Evolutionary conservation across 805 yeast species (phyloP).

Genomic region (Lipomyces sp.): DNA sequence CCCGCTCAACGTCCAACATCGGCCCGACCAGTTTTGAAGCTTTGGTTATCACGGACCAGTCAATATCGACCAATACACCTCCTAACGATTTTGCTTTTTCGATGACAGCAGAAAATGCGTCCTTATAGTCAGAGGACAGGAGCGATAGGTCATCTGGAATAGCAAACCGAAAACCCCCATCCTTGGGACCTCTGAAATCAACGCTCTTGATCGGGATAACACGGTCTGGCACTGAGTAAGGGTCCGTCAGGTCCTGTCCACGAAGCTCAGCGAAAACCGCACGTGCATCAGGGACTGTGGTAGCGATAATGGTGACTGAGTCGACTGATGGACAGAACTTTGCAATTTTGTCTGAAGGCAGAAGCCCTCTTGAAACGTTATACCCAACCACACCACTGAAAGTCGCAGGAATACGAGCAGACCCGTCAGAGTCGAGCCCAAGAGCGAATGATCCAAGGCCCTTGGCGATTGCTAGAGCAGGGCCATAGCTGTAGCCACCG

Average conservation of each 20-base stretch:
- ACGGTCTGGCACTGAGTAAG: constrained; percentile 29
- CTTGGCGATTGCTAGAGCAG: constrained; percentile 30
- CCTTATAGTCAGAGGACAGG: constrained; percentile 19
- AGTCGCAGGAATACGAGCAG: constrained; percentile 32
- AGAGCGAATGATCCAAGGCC: constrained; percentile 31
- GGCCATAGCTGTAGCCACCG: constrained; percentile 34
- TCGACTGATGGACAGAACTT: constrained; percentile 33
- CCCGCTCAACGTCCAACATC: constrained; percentile 25
- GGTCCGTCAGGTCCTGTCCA: constrained; percentile 25
- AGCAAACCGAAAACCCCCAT: constrained; percentile 35
- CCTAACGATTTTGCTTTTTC: constrained; percentile 27
- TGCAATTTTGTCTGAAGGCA: constrained; percentile 19
- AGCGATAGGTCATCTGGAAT: constrained; percentile 25
- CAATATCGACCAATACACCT: constrained; percentile 27
- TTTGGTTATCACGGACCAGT: constrained; percentile 21
- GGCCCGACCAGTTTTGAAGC: constrained; percentile 17
- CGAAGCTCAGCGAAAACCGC: constrained; percentile 31
- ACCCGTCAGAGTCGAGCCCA: constrained; percentile 33
- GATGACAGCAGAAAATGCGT: constrained; percentile 14
- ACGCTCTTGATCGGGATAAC: constrained; percentile 32
- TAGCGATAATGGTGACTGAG: constrained; percentile 24
- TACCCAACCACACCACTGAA: constrained; percentile 33
- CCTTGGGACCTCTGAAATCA: constrained; percentile 36
- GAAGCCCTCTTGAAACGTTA: constrained; percentile 30
- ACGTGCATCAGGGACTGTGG: constrained; percentile 30